Base-by-base conservation (phyloP, 1,284 basidiomycete species). In the Ceratobasidium papillatum region DNA sequence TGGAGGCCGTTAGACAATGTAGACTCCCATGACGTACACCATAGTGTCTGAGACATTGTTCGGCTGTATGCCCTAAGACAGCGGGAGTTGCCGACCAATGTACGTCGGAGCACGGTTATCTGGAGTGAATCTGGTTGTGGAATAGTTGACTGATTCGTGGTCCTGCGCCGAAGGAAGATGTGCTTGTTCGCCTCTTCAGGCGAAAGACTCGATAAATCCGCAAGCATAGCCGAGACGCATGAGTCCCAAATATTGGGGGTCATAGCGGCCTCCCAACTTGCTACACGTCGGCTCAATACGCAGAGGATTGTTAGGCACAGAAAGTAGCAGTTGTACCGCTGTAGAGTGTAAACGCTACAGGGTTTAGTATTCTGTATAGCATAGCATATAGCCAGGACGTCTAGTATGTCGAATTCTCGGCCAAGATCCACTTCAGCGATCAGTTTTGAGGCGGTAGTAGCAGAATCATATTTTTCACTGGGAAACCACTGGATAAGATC, bases 401-500 rank as follows among this genome's bases (percentile, higher is more conserved):
- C 52, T 5, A 56, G 52, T 34, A 56, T 11, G 32, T 56, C 17
- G 27, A 56, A 56, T 22, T 27, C 27, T 34, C 17, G 17, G 11
- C 27, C 27, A 4, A 56, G 52, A 11, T 56, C 3, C 8, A 56
- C 19, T 11, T 30, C 11, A 19, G 32, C 11, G 2, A 56, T 30
- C 11, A 9, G 52, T 11, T 17, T 9, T 5, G 38, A 41, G 38
- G 5, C 38, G 14, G 7, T 41, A 7, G 38, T 41, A 7, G 38
- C 38, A 5, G 14, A 14, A 41, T 41, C 8, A 22, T 52, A 52
- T 5, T 9, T 52, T 52, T 52, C n/a, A 5, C 7, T 19, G 27
- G 52, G 52, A 19, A 17, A n/a, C 52, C 52, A 56, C n/a, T 56
- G 52, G 25, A 56, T 56, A 19, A 56, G 25, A 19, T 56, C 52